Evolutionary conservation across 306 rosid species (phyloP).

Genomic region (Vigna radiata): DNA sequence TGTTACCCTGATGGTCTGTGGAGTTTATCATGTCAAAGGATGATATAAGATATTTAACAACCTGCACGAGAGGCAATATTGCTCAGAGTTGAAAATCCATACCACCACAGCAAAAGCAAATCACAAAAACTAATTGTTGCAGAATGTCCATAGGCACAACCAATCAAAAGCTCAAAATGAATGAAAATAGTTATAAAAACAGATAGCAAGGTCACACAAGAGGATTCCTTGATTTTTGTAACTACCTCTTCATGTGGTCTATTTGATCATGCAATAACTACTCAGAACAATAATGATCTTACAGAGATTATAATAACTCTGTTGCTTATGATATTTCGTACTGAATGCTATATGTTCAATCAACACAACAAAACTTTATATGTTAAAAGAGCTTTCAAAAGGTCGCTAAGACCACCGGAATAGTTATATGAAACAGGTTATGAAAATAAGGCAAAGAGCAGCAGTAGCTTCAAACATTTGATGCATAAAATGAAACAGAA

Average conservation of each 20-base stretch:
- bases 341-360: not conserved
- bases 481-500: not conserved
- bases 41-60: conserved; percentile 64
- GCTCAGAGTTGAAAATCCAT: not conserved
- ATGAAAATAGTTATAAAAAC: not conserved
- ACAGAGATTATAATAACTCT: not conserved
- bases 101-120: conserved; percentile 3
- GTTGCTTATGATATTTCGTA: not conserved
- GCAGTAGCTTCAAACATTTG: not conserved
- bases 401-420: not conserved
- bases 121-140: not conserved
- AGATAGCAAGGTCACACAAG: no score
- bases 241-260: not conserved
- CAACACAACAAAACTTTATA: conserved; percentile 7
- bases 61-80: conserved; percentile 61
- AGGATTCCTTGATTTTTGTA: not conserved
- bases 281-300: not conserved
- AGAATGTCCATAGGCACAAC: not conserved
- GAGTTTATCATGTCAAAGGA: conserved; percentile 69
- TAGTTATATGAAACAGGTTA: not conserved
- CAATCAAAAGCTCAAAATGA: not conserved
- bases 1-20: conserved; percentile 81
- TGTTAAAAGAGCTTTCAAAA: not conserved
- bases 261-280: not conserved
- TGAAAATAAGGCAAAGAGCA: conserved; percentile 8